Evolutionary conservation across 768 basidiomycete genomes (phyloP).

Genomic region (Kwoniella bestiolae): DNA sequence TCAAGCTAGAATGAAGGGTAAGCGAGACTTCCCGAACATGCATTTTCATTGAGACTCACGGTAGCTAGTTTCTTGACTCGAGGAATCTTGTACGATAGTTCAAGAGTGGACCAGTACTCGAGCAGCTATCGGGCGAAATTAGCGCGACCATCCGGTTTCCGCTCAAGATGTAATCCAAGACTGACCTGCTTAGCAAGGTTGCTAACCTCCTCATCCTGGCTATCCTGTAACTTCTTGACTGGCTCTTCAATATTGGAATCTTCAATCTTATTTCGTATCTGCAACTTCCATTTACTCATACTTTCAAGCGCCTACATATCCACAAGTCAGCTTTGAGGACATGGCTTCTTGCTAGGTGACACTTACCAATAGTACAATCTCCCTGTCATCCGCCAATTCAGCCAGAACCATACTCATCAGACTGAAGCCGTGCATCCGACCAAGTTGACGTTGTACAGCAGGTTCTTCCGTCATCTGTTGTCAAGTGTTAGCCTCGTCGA

Average conservation of each 20-base stretch:
- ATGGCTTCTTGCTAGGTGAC: neutral
- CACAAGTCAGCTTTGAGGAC: neutral
- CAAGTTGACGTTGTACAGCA: constrained; percentile 73
- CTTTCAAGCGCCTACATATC: constrained; percentile 57
- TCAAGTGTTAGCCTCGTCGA: constrained; percentile 11
- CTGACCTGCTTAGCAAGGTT: constrained; percentile 68
- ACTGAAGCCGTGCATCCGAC: constrained; percentile 90
- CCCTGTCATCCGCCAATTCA: constrained; percentile 72
- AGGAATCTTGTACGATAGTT: constrained; percentile 46
- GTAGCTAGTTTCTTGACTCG: constrained; percentile 40
- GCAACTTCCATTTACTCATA: constrained; percentile 70
- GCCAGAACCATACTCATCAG: constrained; percentile 86
- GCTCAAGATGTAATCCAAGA: neutral
- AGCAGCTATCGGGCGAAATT: constrained; percentile 64
- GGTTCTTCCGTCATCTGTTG: constrained; percentile 83
- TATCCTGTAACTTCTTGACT: constrained; percentile 64
- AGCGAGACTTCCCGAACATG: constrained; percentile 57
- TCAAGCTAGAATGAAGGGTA: constrained; percentile 36
- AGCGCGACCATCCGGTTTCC: too few relatives aligned
- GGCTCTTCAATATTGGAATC: constrained; percentile 74
- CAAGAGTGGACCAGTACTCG: constrained; percentile 76
- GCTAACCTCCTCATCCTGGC: constrained; percentile 66
- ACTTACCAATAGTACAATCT: constrained; percentile 73
- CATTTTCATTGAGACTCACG: constrained; percentile 15
- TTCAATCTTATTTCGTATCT: constrained; percentile 87